Conservation (phyloP, 2,329 filamentous ascomycete species). For the Rhinocladiella mackenziei region DNA sequence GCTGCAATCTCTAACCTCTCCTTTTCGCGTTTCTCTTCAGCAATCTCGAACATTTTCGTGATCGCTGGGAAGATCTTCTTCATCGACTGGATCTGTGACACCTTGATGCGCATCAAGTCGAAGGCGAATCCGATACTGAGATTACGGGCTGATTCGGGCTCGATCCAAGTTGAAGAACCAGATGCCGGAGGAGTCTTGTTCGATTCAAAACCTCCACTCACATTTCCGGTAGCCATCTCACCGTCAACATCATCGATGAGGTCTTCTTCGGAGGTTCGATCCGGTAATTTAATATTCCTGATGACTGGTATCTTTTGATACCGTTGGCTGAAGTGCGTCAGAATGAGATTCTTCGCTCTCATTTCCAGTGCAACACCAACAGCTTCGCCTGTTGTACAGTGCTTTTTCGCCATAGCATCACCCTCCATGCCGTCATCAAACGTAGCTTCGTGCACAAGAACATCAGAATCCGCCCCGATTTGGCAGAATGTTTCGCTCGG, state of each 20-base stretch:
- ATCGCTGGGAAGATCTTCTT: slow-evolving; percentile 56
- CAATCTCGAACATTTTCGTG: slow-evolving; percentile 48
- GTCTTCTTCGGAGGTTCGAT: slow-evolving; percentile 21
- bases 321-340: slow-evolving; percentile 93
- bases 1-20: slow-evolving; percentile 13
- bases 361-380: slow-evolving; percentile 72
- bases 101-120: slow-evolving; percentile 60
- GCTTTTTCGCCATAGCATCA: slow-evolving; percentile 82
- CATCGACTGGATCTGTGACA: slow-evolving; percentile 56
- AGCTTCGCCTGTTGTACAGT: slow-evolving; percentile 84
- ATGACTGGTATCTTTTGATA: slow-evolving; percentile 71
- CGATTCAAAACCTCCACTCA: slow-evolving; percentile 2
- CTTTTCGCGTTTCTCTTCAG: slow-evolving; percentile 30
- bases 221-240: slow-evolving; percentile 11
- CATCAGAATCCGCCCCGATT: slow-evolving; percentile 70
- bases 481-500: slow-evolving; percentile 66
- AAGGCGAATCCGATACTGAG: slow-evolving; percentile 58
- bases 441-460: slow-evolving; percentile 92
- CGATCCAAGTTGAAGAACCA: slow-evolving; percentile 8
- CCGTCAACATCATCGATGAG: slow-evolving; percentile 31
- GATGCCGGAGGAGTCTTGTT: not conserved
- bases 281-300: slow-evolving; percentile 28
- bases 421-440: slow-evolving; percentile 79
- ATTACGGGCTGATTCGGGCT: slow-evolving; percentile 29
- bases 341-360: slow-evolving; percentile 71